These are phyloP conservation scores for Penicillium sp. DNA, from an alignment of 2,329 filamentous ascomycete genomes.

Conservation along the genomic window DNA sequence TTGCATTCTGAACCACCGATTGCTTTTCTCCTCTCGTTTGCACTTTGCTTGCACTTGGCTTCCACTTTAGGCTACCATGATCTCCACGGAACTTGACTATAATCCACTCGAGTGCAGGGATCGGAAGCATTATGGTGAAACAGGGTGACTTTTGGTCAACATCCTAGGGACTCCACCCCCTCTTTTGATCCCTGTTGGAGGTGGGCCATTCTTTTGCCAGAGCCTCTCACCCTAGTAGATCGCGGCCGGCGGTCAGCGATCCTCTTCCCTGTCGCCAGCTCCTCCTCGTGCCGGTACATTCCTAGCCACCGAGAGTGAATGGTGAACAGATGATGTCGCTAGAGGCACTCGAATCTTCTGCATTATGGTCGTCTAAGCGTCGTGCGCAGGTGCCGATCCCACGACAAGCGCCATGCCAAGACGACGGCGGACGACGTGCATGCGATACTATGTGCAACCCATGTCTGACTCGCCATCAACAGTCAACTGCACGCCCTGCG, in stretches of 20 bases:
- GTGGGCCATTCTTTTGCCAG: conserved; percentile 4
- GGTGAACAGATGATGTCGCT: neutral
- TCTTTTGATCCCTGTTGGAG: conserved; percentile 23
- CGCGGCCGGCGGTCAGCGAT: neutral
- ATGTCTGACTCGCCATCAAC: conserved; percentile 14
- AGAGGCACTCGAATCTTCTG: neutral
- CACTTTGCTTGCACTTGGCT: neutral
- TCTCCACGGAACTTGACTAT: conserved; percentile 7
- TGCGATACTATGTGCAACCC: conserved; percentile 15
- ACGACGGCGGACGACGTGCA: conserved; percentile 22
- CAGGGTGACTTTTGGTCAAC: conserved; percentile 8
- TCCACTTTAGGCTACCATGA: neutral
- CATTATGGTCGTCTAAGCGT: neutral
- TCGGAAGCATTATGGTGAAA: conserved; percentile 20
- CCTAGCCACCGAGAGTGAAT: neutral
- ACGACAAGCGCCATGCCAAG: conserved; percentile 36
- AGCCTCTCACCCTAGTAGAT: neutral
- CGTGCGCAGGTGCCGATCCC: conserved; percentile 17
- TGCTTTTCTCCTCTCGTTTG: neutral
- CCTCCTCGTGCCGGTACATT: neutral
- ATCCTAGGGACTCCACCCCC: conserved; percentile 11
- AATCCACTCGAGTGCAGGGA: conserved; percentile 24
- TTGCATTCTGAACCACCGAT: conserved; percentile 3
- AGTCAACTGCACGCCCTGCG: conserved; percentile 19
- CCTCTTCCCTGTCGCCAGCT: neutral